Conservation (phyloP, 2,329 filamentous ascomycete species). For the Colletotrichum musae region DNA sequence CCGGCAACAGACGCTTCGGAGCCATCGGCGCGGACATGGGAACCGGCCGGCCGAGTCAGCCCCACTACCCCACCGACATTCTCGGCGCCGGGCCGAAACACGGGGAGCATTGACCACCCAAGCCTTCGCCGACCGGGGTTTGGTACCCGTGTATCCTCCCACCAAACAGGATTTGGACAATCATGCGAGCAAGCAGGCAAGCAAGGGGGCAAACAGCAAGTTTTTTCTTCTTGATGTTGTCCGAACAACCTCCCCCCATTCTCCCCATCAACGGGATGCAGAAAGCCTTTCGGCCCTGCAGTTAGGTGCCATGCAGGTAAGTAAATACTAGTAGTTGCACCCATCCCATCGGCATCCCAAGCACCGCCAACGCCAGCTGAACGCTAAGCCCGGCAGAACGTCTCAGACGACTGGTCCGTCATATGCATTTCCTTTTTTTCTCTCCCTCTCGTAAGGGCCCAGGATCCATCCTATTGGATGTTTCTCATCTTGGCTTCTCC, state of each 20-base stretch:
- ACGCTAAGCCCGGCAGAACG: not conserved
- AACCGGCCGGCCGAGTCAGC: too few relatives aligned
- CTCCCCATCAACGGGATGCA: not conserved
- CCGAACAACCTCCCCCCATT: slow-evolving; percentile 6
- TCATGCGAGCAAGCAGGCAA: not conserved
- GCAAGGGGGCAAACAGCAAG: slow-evolving; percentile 9
- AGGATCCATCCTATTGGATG: not conserved
- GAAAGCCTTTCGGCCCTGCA: too few relatives aligned
- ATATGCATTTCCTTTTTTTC: too few relatives aligned
- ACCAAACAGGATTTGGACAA: not conserved
- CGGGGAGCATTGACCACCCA: not conserved
- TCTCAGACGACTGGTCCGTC: slow-evolving; percentile 13
- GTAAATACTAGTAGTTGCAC: too few relatives aligned
- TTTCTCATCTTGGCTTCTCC: too few relatives aligned
- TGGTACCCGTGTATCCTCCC: too few relatives aligned
- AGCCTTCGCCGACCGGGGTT: slow-evolving; percentile 3
- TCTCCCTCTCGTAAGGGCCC: not conserved
- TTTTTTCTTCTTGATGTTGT: slow-evolving; percentile 4
- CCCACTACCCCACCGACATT: too few relatives aligned
- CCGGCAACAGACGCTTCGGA: too few relatives aligned
- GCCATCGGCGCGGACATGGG: too few relatives aligned
- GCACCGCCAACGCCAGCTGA: not conserved
- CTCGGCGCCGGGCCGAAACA: too few relatives aligned
- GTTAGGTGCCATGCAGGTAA: too few relatives aligned
- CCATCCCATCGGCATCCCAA: too few relatives aligned